phyloP scores from a whole-genome alignment of 371 early-diverging fungal species.

The Smittium culicis region DNA sequence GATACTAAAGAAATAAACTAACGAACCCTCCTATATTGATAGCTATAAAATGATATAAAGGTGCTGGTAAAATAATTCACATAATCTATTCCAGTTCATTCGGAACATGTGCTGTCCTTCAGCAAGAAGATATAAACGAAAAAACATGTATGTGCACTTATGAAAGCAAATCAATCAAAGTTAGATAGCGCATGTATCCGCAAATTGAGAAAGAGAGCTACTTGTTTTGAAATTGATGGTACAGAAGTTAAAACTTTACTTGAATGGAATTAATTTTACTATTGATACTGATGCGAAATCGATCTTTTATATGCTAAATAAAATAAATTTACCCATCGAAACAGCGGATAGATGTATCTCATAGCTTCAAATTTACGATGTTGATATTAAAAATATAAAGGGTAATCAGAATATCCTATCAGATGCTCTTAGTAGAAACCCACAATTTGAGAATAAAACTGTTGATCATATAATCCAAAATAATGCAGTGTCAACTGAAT shows the following conservation, averaged over 20 bases:
- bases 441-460: background rate
- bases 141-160: slow-evolving; percentile 4
- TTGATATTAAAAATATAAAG: slow-evolving; percentile 11
- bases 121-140: slow-evolving; percentile 9
- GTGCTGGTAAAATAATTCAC: too few species aligned
- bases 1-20: too few species aligned
- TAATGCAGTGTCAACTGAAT: background rate
- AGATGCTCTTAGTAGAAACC: slow-evolving; percentile 4
- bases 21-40: too few species aligned
- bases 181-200: slow-evolving; percentile 8
- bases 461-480: background rate
- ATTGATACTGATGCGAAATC: slow-evolving; percentile 13
- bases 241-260: slow-evolving; percentile 9
- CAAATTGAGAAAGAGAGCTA: slow-evolving; percentile 15
- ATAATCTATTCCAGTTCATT: slow-evolving; percentile 13
- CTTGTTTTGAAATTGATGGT: slow-evolving; percentile 7
- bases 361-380: slow-evolving; percentile 10
- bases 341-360: slow-evolving; percentile 9
- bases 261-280: slow-evolving; percentile 9
- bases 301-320: slow-evolving; percentile 13
- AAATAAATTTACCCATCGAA: slow-evolving; percentile 11
- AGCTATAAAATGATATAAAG: too few species aligned
- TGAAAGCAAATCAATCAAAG: slow-evolving; percentile 14
- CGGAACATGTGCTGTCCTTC: slow-evolving; percentile 12
- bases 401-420: slow-evolving; percentile 14